Conservation (phyloP, 2,329 filamentous ascomycete species). For the Lasiodiplodia hormozganensis region DNA sequence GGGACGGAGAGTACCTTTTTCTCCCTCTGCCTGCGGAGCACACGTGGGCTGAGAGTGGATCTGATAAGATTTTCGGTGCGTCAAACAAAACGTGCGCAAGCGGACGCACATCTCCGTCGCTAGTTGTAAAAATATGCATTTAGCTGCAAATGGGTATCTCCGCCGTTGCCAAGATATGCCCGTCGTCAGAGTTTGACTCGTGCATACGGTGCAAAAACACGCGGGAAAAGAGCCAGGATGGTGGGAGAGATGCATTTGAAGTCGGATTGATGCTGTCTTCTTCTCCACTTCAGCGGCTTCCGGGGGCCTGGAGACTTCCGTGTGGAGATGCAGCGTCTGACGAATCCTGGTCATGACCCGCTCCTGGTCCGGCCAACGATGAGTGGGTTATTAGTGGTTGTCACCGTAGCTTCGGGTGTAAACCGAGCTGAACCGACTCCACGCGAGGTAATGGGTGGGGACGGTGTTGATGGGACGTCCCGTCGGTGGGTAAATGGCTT, state of each 20-base stretch:
- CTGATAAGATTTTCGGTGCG: constrained; percentile 21
- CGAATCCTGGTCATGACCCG: background rate
- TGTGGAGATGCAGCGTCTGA: background rate
- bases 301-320: background rate
- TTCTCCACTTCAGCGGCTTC: too few species aligned
- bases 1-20: background rate
- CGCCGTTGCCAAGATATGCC: background rate
- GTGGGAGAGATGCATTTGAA: too few species aligned
- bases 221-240: background rate
- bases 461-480: background rate
- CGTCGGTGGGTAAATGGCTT: background rate
- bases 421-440: background rate
- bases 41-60: constrained; percentile 6
- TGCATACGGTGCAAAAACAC: background rate
- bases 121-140: background rate
- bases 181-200: background rate
- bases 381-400: background rate
- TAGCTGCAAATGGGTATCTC: background rate
- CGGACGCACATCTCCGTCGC: background rate
- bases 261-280: too few species aligned
- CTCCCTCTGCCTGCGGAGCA: background rate
- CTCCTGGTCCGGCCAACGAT: background rate
- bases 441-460: background rate
- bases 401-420: background rate
- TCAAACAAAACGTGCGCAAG: constrained; percentile 3